Evolutionary conservation across 2,329 filamentous ascomycete genomes (phyloP), one percentile per base, ranked within the genome.

Genomic region (Fusarium aywerte): DNA sequence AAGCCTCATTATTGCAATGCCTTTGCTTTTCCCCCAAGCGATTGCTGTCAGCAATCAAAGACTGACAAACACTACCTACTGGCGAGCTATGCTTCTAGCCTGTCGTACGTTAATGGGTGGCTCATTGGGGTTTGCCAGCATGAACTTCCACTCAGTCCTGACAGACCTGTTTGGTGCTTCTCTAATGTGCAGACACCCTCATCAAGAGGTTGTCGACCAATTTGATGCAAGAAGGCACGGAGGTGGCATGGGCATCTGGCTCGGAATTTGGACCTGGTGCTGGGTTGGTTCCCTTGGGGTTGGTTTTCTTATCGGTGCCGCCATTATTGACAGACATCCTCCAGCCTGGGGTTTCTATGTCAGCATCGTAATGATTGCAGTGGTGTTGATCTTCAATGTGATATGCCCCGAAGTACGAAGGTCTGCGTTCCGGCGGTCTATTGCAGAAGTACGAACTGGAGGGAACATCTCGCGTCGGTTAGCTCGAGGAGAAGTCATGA

Each of bases 291-390:
- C 90, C 21, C 82, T 93, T 21, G 87, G 88, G 1, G 74, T 92
- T 35, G 91, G 92, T 0, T 94, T 93, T 73, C 79, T 91, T 58
- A 81, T 92, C 36, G 92, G 92, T 5, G 90, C 90, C 12, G 79
- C 84, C 35, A 86, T 93, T 69, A 92, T 93, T 69, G 86, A 89
- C 65, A 77, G 76, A 11, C 76, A 89, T 32, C 83, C 85, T 51
- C 90, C 91, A 3, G 85, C 86, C 2, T 93, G 89, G 90, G 91
- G 91, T 0, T 92, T 94, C 75, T 93, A 92, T 75, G 80, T 92
- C 73, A 87, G 88, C 60, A 88, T 92, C 60, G 84, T 91, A 27
- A 79, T 93, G 35, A 83, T 91, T 43, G 88, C 87, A 4, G 77
- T 84, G 25, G 87, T 90, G 8, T 79, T 93, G 15, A 71, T 92